A percentile compares a stretch with the other conserved stretches of the same genome.
These are phyloP conservation scores for Platismatia glauca DNA, from an alignment of 495 filamentous ascomycete genomes.

Conservation along the genomic window DNA sequence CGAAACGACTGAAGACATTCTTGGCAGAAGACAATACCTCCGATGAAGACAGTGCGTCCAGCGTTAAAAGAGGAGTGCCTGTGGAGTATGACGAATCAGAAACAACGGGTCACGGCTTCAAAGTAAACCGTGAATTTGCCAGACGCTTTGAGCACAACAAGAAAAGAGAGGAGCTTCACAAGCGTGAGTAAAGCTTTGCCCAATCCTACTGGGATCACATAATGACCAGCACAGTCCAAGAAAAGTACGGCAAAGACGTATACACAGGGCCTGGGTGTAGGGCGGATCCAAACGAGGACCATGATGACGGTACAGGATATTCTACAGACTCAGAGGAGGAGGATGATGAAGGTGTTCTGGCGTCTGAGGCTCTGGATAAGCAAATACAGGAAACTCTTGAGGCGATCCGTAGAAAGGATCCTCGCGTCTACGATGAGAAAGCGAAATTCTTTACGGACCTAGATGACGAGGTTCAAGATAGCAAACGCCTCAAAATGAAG, in stretches of 20 bases:
- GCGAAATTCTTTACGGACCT: conserved; percentile 64
- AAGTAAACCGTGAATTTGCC: conserved; percentile 86
- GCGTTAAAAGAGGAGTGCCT: conserved; percentile 37
- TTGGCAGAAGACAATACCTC: conserved; percentile 42
- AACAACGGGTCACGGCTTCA: conserved; percentile 40
- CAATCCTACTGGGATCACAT: conserved; percentile 5
- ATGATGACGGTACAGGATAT: conserved; percentile 40
- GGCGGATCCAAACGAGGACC: conserved; percentile 29
- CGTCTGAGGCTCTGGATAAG: conserved; percentile 71
- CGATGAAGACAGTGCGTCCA: conserved; percentile 47
- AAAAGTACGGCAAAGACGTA: conserved; percentile 63
- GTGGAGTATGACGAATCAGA: conserved; percentile 20
- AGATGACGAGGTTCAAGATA: conserved; percentile 40
- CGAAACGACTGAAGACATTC: conserved; percentile 39
- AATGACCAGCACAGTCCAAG: conserved; percentile 53
- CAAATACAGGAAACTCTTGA: conserved; percentile 76
- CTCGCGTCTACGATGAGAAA: conserved; percentile 73
- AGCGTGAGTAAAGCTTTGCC: conserved; percentile 46
- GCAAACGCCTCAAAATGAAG: conserved; percentile 31
- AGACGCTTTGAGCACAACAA: conserved; percentile 91
- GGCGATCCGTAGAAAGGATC: conserved; percentile 83
- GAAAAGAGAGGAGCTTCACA: conserved; percentile 81
- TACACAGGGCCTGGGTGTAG: conserved; percentile 28
- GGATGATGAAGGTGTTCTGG: conserved; percentile 80
- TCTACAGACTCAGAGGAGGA: conserved; percentile 68